These are phyloP conservation scores for Euphorbia tirucalli DNA, from an alignment of 345 rosid genomes.

Conservation along the genomic window DNA sequence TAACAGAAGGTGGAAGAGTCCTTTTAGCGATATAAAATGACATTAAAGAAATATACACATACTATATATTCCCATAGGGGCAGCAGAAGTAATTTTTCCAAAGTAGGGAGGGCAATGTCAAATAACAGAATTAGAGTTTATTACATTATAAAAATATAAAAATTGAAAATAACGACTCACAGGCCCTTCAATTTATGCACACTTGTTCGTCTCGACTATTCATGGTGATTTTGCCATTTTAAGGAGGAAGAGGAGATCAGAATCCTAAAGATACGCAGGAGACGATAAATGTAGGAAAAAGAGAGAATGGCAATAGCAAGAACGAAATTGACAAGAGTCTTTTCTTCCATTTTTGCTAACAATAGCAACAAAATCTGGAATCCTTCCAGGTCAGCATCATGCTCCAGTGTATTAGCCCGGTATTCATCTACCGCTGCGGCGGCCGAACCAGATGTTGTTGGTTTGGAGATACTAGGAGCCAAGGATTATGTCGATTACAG, in stretches of 20 bases:
- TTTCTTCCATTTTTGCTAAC: slow-evolving; percentile 10
- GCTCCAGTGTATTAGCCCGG: not conserved
- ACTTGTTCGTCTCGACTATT: not conserved
- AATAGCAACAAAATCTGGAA: not conserved
- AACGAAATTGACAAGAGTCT: not conserved
- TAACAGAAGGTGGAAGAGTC: too few species aligned
- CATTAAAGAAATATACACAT: too few species aligned
- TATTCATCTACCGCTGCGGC: slow-evolving; percentile 14
- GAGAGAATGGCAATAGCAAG: not conserved
- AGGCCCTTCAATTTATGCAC: not conserved
- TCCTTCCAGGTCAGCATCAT: not conserved
- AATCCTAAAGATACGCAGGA: not conserved
- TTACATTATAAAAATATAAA: too few species aligned
- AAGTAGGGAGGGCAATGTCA: too few species aligned
- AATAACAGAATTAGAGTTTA: too few species aligned
- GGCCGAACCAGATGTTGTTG: slow-evolving; percentile 5
- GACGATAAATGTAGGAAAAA: not conserved
- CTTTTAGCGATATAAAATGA: too few species aligned
- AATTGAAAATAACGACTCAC: not conserved
- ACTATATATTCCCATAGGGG: too few species aligned
- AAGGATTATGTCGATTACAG: slow-evolving; percentile 86
- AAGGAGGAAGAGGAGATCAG: not conserved
- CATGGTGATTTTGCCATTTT: not conserved
- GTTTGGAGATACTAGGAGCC: slow-evolving; percentile 29
- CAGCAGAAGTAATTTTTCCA: too few species aligned